Evolutionary conservation across 208 protist genomes (phyloP).

Genomic region (Acanthamoeba triangularis): DNA sequence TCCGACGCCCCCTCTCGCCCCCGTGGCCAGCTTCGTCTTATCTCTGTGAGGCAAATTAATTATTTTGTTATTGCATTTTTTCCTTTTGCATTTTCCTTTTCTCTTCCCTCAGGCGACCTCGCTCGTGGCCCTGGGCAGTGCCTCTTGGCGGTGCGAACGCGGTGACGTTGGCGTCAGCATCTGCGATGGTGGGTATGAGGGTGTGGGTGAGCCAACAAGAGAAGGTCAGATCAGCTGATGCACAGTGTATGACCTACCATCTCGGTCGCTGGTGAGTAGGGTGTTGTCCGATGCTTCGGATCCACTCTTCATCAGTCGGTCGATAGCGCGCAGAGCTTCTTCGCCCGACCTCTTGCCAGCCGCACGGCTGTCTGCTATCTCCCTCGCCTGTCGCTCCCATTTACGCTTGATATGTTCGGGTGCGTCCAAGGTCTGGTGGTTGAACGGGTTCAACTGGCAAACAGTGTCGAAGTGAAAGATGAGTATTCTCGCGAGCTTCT

Average conservation of each 20-base stretch:
- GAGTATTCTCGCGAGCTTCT: neutral
- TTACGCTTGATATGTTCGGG: neutral
- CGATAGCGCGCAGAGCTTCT: neutral
- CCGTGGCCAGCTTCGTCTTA: neutral
- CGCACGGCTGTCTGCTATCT: neutral
- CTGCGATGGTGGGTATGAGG: no score
- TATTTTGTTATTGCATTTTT: neutral
- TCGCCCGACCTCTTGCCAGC: neutral
- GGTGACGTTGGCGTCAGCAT: no score
- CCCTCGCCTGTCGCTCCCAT: neutral
- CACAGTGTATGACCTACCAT: neutral
- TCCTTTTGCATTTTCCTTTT: no score
- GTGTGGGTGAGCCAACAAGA: no score
- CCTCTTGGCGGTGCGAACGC: no score
- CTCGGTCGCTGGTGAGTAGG: neutral
- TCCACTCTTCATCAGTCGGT: neutral
- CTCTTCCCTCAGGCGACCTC: no score
- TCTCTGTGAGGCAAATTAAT: neutral
- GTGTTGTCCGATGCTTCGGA: neutral
- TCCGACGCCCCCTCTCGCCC: neutral
- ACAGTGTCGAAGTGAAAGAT: neutral
- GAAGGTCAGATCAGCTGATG: no score
- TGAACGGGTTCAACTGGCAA: neutral
- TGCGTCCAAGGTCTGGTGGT: neutral
- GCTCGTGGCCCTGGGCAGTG: no score